phyloP scores from a whole-genome alignment of 1,284 basidiomycete species.

The Xerocomus nothofagi region DNA sequence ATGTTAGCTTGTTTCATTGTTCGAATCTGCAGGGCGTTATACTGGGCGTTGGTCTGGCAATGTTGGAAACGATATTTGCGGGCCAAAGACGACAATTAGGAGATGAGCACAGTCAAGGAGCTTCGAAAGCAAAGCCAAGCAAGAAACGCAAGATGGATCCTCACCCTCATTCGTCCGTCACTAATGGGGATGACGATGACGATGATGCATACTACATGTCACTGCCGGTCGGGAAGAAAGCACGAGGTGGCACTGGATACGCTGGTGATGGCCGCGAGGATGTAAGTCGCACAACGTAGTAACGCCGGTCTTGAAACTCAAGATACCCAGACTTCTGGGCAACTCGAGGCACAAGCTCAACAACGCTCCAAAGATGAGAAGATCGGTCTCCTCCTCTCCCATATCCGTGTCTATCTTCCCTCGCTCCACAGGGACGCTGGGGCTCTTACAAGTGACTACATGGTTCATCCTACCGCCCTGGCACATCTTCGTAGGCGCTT shows the following conservation, averaged over 20 bases:
- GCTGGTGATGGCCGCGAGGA: constrained; percentile 79
- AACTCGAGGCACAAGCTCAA: constrained; percentile 68
- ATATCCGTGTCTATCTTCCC: constrained; percentile 78
- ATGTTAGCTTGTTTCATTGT: constrained; percentile 79
- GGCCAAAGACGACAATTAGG: constrained; percentile 51
- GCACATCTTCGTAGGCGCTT: constrained; percentile 88
- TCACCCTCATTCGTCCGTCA: constrained; percentile 27
- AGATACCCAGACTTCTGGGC: constrained; percentile 64
- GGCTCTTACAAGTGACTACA: constrained; percentile 78
- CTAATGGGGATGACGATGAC: constrained; percentile 53
- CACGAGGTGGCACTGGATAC: constrained; percentile 81
- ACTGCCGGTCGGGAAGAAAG: constrained; percentile 53
- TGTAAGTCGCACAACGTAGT: constrained; percentile 48
- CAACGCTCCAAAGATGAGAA: constrained; percentile 72
- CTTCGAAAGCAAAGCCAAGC: constrained; percentile 39
- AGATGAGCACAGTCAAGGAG: constrained; percentile 38
- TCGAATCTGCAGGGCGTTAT: constrained; percentile 84
- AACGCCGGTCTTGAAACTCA: constrained; percentile 3
- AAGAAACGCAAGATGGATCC: constrained; percentile 54
- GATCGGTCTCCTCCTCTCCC: constrained; percentile 64
- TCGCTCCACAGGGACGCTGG: constrained; percentile 71
- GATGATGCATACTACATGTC: constrained; percentile 50
- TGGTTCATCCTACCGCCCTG: constrained; percentile 84
- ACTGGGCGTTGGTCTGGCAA: constrained; percentile 79
- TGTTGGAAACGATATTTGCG: constrained; percentile 69